These are phyloP conservation scores for Chaetomium olivaceum DNA, from an alignment of 2,329 filamentous ascomycete species.

Conservation along the genomic window DNA sequence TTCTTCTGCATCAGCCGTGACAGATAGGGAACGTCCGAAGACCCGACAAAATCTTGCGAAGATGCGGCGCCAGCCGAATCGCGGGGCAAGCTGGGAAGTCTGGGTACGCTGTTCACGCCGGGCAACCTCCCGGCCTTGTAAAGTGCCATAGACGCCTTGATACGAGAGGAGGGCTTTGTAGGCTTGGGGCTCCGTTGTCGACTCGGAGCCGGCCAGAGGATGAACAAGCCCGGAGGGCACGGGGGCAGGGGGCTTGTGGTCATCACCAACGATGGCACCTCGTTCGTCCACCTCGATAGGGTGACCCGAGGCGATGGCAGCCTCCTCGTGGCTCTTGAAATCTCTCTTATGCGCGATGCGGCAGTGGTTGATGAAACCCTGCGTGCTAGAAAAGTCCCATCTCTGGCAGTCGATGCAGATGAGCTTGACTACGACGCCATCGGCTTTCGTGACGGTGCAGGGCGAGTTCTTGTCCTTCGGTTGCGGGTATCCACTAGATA, in stretches of 20 bases:
- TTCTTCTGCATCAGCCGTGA: slow-evolving; percentile 64
- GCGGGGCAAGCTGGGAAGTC: slow-evolving; percentile 29
- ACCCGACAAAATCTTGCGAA: slow-evolving; percentile 49
- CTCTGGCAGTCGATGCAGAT: slow-evolving; percentile 86
- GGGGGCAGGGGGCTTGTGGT: slow-evolving; percentile 36
- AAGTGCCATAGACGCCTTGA: slow-evolving; percentile 55
- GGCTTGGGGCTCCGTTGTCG: slow-evolving; percentile 54
- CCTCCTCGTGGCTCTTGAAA: slow-evolving; percentile 94
- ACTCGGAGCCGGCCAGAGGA: slow-evolving; percentile 60
- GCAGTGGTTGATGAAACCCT: slow-evolving; percentile 99
- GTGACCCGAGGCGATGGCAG: slow-evolving; percentile 83
- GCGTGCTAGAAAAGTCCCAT: slow-evolving; percentile 91
- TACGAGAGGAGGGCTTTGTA: slow-evolving; percentile 53
- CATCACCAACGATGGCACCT: slow-evolving; percentile 49
- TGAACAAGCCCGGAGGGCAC: slow-evolving; percentile 56
- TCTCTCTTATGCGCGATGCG: slow-evolving; percentile 91
- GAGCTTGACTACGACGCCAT: slow-evolving; percentile 84
- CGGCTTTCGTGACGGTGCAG: slow-evolving; percentile 80
- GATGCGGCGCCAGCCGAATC: slow-evolving; percentile 22
- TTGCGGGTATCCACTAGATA: slow-evolving; percentile 69
- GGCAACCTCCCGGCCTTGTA: slow-evolving; percentile 55
- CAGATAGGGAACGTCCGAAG: slow-evolving; percentile 64
- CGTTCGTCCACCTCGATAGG: slow-evolving; percentile 70
- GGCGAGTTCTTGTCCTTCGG: slow-evolving; percentile 82
- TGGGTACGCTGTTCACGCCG: slow-evolving; percentile 49